Percentiles rank a stretch among this genome's conserved stretches.
Conservation (phyloP, 257 asterid species). For the Anisodus acutangulus region DNA sequence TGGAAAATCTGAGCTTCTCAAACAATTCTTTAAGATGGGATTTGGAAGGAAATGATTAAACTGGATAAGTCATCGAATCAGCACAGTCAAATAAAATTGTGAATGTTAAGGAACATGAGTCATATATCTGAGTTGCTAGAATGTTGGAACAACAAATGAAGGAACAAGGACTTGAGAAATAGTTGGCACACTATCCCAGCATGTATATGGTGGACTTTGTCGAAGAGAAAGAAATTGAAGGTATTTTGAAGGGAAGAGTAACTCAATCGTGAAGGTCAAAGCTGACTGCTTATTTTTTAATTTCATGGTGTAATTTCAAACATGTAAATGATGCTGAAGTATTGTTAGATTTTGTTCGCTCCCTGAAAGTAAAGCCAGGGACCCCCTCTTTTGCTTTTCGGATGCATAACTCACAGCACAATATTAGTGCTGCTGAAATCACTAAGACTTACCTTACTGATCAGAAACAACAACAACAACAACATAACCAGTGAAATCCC, state of each 20-base stretch:
- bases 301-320: not conserved
- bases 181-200: not conserved
- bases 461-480: no score
- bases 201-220: not conserved
- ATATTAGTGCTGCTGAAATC: not conserved
- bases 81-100: not conserved
- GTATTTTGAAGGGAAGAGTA: not conserved
- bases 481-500: no score
- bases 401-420: not conserved
- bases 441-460: not conserved
- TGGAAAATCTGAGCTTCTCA: no score
- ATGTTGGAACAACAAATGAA: not conserved
- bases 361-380: not conserved
- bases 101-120: not conserved
- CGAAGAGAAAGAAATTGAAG: not conserved
- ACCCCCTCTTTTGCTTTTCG: not conserved
- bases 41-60: conserved; percentile 10
- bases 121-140: not conserved
- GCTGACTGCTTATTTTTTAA: not conserved
- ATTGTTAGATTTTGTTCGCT: not conserved
- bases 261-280: not conserved
- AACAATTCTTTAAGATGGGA: not conserved
- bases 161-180: conserved; percentile 19
- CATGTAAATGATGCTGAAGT: not conserved
- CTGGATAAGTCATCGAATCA: not conserved